A percentile compares a stretch with the other conserved stretches of the same genome.
Conservation (phyloP, 768 basidiomycete genomes). For the Lactifluus subvellereus region DNA sequence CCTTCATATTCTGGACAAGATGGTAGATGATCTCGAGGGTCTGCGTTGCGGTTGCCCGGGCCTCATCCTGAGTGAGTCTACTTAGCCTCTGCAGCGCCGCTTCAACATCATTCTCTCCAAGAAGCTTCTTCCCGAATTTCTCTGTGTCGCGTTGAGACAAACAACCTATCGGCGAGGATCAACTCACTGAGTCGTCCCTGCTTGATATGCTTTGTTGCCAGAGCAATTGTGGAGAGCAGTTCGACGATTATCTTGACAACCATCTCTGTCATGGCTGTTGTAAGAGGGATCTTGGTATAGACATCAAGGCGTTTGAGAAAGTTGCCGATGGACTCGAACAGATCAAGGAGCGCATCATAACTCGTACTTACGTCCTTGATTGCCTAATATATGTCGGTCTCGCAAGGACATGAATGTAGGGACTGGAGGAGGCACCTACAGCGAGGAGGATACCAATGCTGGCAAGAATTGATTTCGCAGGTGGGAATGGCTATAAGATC, state of each 20-base stretch:
- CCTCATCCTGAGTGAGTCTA: constrained; percentile 2
- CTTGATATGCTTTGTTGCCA: constrained; percentile 4
- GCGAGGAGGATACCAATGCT: too few relatives aligned
- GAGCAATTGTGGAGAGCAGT: neutral
- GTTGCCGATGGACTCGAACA: constrained; percentile 3
- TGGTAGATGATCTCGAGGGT: too few relatives aligned
- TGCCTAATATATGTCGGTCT: too few relatives aligned
- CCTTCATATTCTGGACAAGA: too few relatives aligned
- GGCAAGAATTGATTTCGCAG: too few relatives aligned
- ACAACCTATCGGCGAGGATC: neutral
- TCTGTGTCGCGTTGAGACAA: neutral
- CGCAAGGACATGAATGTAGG: too few relatives aligned
- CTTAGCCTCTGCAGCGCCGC: neutral
- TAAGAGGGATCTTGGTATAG: neutral
- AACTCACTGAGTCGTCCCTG: constrained; percentile 4
- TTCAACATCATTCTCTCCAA: constrained; percentile 6
- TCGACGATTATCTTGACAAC: neutral
- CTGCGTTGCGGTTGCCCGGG: neutral
- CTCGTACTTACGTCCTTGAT: too few relatives aligned
- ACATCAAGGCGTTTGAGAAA: neutral
- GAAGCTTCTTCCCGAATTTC: neutral
- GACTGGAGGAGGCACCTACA: too few relatives aligned
- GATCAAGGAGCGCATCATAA: neutral
- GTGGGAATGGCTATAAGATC: too few relatives aligned
- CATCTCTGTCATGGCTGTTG: neutral